Evolutionary conservation across 371 early-diverging fungal genomes (phyloP).

Genomic region (Mycotypha africana): DNA sequence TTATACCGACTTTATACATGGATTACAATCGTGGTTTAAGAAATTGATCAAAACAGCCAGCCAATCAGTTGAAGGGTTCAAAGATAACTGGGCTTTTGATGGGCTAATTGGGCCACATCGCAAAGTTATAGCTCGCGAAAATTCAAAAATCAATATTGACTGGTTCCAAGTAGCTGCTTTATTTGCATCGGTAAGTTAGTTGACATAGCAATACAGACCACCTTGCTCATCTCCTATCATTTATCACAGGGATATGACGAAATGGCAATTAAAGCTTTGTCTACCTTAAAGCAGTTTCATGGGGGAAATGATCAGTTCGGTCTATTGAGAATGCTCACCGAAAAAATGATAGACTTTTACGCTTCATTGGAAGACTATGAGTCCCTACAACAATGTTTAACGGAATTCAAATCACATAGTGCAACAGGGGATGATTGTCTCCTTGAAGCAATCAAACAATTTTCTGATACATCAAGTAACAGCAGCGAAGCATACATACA

Average conservation of each 20-base stretch:
- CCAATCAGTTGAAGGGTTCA: constrained; percentile 12
- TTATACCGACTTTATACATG: constrained; percentile 30
- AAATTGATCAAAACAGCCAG: constrained; percentile 12
- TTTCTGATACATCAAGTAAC: too few relatives aligned
- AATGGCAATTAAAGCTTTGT: constrained; percentile 21
- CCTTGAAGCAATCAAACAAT: too few relatives aligned
- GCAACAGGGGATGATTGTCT: too few relatives aligned
- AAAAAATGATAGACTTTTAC: constrained; percentile 25
- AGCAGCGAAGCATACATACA: too few relatives aligned
- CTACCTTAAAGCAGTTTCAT: constrained; percentile 2
- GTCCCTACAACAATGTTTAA: constrained; percentile 11
- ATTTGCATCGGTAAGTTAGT: constrained; percentile 30
- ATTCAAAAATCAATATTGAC: constrained; percentile 3
- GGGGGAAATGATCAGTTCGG: constrained; percentile 17
- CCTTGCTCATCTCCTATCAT: neutral
- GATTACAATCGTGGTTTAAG: constrained; percentile 37
- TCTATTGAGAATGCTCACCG: constrained; percentile 27
- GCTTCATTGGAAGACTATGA: constrained; percentile 31
- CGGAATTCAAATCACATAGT: constrained; percentile 14
- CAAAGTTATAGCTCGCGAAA: too few relatives aligned
- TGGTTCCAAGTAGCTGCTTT: constrained; percentile 35
- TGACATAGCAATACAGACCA: too few relatives aligned
- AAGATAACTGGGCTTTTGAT: constrained; percentile 21
- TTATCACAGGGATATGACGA: constrained; percentile 26
- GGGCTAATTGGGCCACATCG: constrained; percentile 27